Base-by-base conservation (phyloP, 164 flowering plant genomes). In the Umbellularia californica region DNA sequence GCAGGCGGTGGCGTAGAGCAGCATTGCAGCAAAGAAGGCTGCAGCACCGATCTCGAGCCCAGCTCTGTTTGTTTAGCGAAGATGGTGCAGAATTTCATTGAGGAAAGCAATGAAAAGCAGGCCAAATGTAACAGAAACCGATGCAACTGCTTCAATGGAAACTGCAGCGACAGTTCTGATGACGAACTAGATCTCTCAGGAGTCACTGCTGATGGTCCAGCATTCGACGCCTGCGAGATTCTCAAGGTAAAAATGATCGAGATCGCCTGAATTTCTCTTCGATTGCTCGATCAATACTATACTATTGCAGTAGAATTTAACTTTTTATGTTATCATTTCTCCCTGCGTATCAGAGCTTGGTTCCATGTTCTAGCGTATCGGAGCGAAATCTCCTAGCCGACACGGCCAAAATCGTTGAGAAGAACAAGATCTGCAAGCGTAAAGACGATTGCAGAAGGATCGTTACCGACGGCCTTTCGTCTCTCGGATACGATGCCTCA, bases 121-220 rank as follows among this genome's bases (percentile, higher is more conserved):
- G 87, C 74, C 7, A 85, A 83, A 78, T 86, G 88, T 22, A 89
- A 91, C 68, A 84, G 91, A 30, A 88, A 82, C 68, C 90, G 96
- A 64, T 92, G 96, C 86, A 92, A 90, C 75, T 94, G 98, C 88
- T 92, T 94, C 84, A 89, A 89, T 76, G 90, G 88, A 2, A 91
- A 86, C 83, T 80, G 83, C 75, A 85, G 81, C 68, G 90, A 85
- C 74, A 88, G 88, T 80, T 89, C 95, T 69, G 97, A 93, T 64
- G 98, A 92, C 24, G 98, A 94, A 70, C 81, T 83, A 13, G 95
- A 91, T 66, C 69, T 74, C 14, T 85, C 79, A 27, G 79, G 82
- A 52, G 85, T 78, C 22, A 81, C 78, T 23, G 73, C 77, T 50
- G 95, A 89, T 12, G 41, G 47, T 33, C 78, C 79, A 47, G 30